Evolutionary conservation across 345 rosid species (phyloP).

Genomic region (Salix exigua): DNA sequence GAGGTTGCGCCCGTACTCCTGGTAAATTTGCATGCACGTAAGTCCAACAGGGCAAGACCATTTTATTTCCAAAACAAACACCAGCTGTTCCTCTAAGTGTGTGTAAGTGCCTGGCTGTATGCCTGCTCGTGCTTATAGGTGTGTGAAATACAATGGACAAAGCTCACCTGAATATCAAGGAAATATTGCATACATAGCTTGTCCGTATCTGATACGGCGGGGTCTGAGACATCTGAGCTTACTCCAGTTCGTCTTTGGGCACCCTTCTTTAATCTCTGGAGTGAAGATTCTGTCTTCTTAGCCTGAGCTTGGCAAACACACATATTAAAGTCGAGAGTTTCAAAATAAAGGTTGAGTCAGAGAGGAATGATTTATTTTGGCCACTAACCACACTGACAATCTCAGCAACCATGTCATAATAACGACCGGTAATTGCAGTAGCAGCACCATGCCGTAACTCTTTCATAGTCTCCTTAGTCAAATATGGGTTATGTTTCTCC

Average conservation of each 20-base stretch:
- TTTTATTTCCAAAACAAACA: neutral
- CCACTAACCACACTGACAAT: conserved; percentile 76
- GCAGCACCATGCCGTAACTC: conserved; percentile 50
- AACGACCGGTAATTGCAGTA: conserved; percentile 67
- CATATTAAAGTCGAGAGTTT: conserved; percentile 1
- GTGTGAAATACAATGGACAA: neutral
- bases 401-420: conserved; percentile 74
- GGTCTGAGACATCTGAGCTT: conserved; percentile 73
- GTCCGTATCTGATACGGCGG: conserved; percentile 74
- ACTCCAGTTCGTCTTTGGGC: conserved; percentile 91
- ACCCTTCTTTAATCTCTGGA: conserved; percentile 82
- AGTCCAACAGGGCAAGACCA: neutral
- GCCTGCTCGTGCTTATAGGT: neutral
- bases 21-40: conserved; percentile 9
- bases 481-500: conserved; percentile 58
- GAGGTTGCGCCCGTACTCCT: conserved; percentile 88
- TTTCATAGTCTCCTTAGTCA: conserved; percentile 56
- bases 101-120: neutral
- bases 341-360: neutral
- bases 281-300: conserved; percentile 77
- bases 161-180: conserved; percentile 85
- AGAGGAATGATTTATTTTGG: neutral
- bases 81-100: neutral
- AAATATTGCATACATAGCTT: conserved; percentile 92
- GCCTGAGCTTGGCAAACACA: conserved; percentile 46